Evolutionary conservation across 345 rosid species (phyloP).

Genomic region (Cardamine chenopodiifolia): DNA sequence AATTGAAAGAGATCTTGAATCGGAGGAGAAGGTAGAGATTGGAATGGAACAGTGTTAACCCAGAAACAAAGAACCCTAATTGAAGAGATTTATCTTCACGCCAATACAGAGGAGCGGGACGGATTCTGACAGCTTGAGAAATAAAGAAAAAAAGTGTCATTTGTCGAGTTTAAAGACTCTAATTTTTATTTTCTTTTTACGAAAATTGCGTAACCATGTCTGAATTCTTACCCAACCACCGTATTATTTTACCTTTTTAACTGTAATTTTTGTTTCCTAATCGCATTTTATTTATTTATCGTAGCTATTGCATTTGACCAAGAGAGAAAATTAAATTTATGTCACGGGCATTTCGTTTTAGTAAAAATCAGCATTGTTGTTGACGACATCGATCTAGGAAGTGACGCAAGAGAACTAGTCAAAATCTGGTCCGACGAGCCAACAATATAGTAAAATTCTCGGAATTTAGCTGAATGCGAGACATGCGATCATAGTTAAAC

Average conservation of each 20-base stretch:
- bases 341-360: neutral
- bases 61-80: conserved; percentile 30
- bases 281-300: too few relatives aligned
- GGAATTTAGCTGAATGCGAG: too few relatives aligned
- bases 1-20: conserved; percentile 16
- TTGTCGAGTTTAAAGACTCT: neutral
- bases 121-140: neutral
- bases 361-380: too few relatives aligned
- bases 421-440: too few relatives aligned
- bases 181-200: neutral
- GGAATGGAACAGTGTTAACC: conserved; percentile 15
- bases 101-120: neutral
- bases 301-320: neutral
- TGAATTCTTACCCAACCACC: neutral
- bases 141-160: neutral
- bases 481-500: too few relatives aligned
- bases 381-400: too few relatives aligned
- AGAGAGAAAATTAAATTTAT: neutral
- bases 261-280: neutral
- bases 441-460: too few relatives aligned
- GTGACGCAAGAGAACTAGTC: too few relatives aligned
- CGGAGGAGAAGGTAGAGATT: conserved; percentile 5
- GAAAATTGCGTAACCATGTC: neutral
- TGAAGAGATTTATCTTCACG: conserved; percentile 15
- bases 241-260: too few relatives aligned